These are phyloP conservation scores for Phyllosticta citrichinensis DNA, from an alignment of 2,329 filamentous ascomycete species.

Conservation along the genomic window DNA sequence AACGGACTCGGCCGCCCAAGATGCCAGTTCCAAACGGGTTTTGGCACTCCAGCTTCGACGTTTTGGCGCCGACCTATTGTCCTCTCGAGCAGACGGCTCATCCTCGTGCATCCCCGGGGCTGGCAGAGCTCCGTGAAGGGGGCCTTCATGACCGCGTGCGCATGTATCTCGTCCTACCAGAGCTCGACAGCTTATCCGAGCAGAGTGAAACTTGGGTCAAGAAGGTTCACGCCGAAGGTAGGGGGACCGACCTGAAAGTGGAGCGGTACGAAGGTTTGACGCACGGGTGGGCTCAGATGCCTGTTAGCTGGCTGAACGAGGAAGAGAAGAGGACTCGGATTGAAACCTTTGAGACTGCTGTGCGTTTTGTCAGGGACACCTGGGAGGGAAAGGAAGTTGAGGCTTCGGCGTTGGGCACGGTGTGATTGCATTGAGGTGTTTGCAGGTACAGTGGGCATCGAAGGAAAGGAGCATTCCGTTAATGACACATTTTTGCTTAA, in stretches of 20 bases:
- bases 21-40: conserved; percentile 22
- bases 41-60: conserved; percentile 24
- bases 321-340: conserved; percentile 28
- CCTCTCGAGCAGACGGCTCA: conserved; percentile 27
- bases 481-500: no score
- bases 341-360: conserved; percentile 24
- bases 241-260: conserved; percentile 20
- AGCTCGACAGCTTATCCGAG: conserved; percentile 31
- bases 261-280: conserved; percentile 22
- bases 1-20: conserved; percentile 25
- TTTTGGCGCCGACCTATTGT: conserved; percentile 33
- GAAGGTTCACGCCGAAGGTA: conserved; percentile 22
- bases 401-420: background rate
- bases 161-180: conserved; percentile 32
- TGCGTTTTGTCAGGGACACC: conserved; percentile 28
- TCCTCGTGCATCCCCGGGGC: conserved; percentile 32
- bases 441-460: no score
- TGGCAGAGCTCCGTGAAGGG: conserved; percentile 21
- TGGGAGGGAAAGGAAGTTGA: conserved; percentile 19
- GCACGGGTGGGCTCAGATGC: conserved; percentile 33
- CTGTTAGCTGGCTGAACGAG: conserved; percentile 27
- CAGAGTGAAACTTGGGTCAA: conserved; percentile 35
- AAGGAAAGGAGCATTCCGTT: no score
- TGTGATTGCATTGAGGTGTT: background rate
- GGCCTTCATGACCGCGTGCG: conserved; percentile 28